These are phyloP conservation scores for Globisporangium rhizosaccharum DNA, from an alignment of 352 stramenopile genomes.

Conservation along the genomic window DNA sequence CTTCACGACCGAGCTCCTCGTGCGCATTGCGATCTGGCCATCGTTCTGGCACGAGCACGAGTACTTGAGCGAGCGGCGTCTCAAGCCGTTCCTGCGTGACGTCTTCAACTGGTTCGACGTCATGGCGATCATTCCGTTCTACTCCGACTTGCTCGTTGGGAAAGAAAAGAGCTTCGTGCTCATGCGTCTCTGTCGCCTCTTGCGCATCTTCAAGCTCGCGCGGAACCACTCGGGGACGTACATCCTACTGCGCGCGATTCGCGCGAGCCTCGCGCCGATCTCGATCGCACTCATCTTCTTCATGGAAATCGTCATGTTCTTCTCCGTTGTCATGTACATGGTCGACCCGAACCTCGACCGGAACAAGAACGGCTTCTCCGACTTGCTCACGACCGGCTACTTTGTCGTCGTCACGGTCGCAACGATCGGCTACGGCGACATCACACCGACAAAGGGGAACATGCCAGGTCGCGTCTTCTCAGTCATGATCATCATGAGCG, in stretches of 20 bases:
- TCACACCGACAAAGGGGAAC: slow-evolving; percentile 72
- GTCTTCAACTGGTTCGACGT: slow-evolving; percentile 85
- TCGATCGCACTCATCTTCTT: slow-evolving; percentile 80
- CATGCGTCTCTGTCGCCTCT: slow-evolving; percentile 54
- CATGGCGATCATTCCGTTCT: slow-evolving; percentile 64
- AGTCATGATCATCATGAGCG: slow-evolving; percentile 83
- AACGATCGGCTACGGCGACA: slow-evolving; percentile 75
- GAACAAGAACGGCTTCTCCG: slow-evolving; percentile 56
- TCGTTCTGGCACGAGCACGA: slow-evolving; percentile 69
- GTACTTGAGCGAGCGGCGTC: slow-evolving; percentile 52
- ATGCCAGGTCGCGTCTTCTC: slow-evolving; percentile 52
- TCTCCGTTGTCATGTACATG: slow-evolving; percentile 77
- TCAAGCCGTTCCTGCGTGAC: slow-evolving; percentile 64
- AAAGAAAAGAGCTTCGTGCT: slow-evolving; percentile 74
- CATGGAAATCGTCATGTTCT: slow-evolving; percentile 75
- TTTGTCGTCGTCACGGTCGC: slow-evolving; percentile 73
- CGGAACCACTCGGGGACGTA: slow-evolving; percentile 77
- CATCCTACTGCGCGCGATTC: slow-evolving; percentile 67
- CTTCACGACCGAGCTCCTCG: slow-evolving; percentile 64
- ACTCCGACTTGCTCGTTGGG: slow-evolving; percentile 65
- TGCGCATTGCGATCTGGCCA: slow-evolving; percentile 67
- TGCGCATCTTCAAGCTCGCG: slow-evolving; percentile 80
- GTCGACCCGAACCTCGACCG: slow-evolving; percentile 68
- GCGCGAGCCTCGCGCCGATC: slow-evolving; percentile 66
- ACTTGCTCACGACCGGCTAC: slow-evolving; percentile 69